Conservation (phyloP, 805 yeast species). For the Barnettozyma populi region DNA sequence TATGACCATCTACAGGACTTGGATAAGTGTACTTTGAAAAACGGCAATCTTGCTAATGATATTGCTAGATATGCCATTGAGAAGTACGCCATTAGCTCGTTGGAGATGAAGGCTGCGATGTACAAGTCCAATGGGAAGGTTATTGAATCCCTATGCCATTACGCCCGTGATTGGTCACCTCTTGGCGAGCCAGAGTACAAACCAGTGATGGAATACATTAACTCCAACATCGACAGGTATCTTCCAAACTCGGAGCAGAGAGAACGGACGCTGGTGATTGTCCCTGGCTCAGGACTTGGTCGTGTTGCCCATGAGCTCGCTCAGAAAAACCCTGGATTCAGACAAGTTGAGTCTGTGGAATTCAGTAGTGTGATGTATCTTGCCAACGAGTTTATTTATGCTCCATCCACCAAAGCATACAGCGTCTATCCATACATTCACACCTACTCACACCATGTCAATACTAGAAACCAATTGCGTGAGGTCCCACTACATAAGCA, state of each 20-base stretch:
- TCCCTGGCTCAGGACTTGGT: constrained; percentile 90
- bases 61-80: constrained; percentile 37
- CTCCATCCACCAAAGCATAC: constrained; percentile 8
- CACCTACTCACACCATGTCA: constrained; percentile 60
- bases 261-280: constrained; percentile 45
- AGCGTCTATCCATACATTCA: constrained; percentile 51
- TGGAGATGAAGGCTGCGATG: constrained; percentile 37
- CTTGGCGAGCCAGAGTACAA: constrained; percentile 42
- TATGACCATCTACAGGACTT: constrained; percentile 43
- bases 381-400: constrained; percentile 55
- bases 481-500: constrained; percentile 28
- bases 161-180: constrained; percentile 70
- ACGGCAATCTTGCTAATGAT: constrained; percentile 41
- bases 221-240: constrained; percentile 32
- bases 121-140: constrained; percentile 37
- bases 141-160: constrained; percentile 69
- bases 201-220: constrained; percentile 51
- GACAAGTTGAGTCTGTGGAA: constrained; percentile 67
- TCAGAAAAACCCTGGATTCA: constrained; percentile 31
- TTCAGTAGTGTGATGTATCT: constrained; percentile 70
- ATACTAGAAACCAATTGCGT: constrained; percentile 45
- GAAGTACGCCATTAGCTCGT: constrained; percentile 31
- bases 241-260: constrained; percentile 24
- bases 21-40: constrained; percentile 42
- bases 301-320: constrained; percentile 63